Evolutionary conservation across 2,329 filamentous ascomycete genomes (phyloP).

Genomic region (Apiospora pterosperma): DNA sequence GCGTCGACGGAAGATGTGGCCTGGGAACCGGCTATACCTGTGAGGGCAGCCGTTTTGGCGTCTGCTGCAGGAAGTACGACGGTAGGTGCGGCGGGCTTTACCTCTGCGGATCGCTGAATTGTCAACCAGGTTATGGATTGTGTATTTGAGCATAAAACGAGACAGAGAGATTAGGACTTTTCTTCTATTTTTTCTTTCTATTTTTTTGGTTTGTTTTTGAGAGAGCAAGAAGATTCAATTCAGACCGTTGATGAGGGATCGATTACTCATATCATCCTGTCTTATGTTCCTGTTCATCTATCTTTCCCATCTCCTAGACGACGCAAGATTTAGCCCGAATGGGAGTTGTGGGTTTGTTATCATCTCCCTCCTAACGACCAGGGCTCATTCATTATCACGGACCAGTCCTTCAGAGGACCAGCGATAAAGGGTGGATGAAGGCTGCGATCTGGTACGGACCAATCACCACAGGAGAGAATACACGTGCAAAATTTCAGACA

Average conservation of each 20-base stretch:
- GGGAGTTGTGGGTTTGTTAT: no score
- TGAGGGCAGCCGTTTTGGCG: constrained; percentile 12
- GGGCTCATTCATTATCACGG: neutral
- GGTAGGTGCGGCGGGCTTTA: constrained; percentile 15
- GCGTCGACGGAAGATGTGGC: constrained; percentile 18
- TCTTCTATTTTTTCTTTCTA: neutral
- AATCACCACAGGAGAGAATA: neutral
- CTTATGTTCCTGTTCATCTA: no score
- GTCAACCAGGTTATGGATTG: constrained; percentile 14
- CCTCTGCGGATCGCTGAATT: constrained; percentile 11
- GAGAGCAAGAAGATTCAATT: neutral
- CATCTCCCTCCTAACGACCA: no score
- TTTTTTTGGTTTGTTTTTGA: neutral
- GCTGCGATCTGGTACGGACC: neutral
- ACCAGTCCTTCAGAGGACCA: neutral
- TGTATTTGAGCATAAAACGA: constrained; percentile 3
- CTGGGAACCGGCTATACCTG: constrained; percentile 16
- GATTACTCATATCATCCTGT: no score
- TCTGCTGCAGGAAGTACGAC: constrained; percentile 15
- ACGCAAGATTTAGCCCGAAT: no score
- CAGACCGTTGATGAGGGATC: neutral
- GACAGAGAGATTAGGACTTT: no score
- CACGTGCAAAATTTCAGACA: neutral
- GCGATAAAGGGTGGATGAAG: neutral
- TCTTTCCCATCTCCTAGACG: no score